A percentile compares a stretch with the other conserved stretches of the same genome.
These are phyloP conservation scores for Ustilago esculenta DNA, from an alignment of 1,284 basidiomycete genomes.

Conservation along the genomic window DNA sequence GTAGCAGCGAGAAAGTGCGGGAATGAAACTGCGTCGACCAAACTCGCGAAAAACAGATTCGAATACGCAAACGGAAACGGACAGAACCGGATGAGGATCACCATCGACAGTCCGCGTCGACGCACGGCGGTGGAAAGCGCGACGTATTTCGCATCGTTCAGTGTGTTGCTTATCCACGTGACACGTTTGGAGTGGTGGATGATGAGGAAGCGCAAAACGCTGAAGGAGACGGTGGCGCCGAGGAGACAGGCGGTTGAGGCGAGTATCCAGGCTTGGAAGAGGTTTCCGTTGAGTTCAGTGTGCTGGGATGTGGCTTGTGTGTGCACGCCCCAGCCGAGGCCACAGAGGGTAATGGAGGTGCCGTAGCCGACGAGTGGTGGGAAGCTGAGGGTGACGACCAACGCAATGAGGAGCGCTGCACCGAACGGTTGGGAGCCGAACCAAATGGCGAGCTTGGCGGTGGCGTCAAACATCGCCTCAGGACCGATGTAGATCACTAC, in stretches of 20 bases:
- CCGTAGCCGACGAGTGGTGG: constrained; percentile 63
- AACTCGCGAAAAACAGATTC: constrained; percentile 42
- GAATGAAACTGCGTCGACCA: constrained; percentile 48
- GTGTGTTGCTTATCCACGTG: constrained; percentile 24
- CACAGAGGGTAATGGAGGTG: constrained; percentile 56
- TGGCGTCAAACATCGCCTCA: constrained; percentile 40
- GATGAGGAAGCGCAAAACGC: constrained; percentile 33
- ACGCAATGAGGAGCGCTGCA: constrained; percentile 26
- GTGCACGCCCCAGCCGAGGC: constrained; percentile 55
- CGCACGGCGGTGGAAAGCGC: constrained; percentile 59
- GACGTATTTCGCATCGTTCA: constrained; percentile 45
- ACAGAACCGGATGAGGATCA: constrained; percentile 59
- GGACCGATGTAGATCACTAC: constrained; percentile 34
- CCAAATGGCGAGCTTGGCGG: constrained; percentile 47
- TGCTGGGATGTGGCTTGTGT: constrained; percentile 12
- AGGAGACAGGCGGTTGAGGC: constrained; percentile 53
- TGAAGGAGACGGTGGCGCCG: constrained; percentile 51
- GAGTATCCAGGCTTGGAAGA: constrained; percentile 52
- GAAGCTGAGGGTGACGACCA: constrained; percentile 48
- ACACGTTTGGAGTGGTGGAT: constrained; percentile 25
- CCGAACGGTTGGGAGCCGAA: constrained; percentile 35
- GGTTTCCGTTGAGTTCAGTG: constrained; percentile 11
- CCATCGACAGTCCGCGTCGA: constrained; percentile 49
- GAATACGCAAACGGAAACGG: constrained; percentile 61
- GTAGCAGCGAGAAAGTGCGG: constrained; percentile 56